Evolutionary conservation across 2,329 filamentous ascomycete genomes (phyloP).

Genomic region (Fusarium ramigenum): DNA sequence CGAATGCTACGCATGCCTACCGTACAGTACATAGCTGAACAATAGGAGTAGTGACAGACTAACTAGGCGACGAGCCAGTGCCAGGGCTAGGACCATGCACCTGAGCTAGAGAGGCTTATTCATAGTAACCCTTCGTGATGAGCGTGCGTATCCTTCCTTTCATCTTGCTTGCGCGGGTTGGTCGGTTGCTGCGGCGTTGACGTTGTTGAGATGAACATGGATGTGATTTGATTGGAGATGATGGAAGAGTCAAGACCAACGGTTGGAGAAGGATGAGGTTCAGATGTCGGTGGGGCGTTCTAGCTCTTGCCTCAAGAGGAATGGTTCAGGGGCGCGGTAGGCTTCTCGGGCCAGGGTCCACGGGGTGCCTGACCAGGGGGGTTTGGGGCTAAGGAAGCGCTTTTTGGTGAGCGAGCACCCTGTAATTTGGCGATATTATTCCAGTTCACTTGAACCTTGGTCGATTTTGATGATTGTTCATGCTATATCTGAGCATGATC

Average conservation of each 20-base stretch:
- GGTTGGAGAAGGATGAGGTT: constrained; percentile 28
- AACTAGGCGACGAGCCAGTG: constrained; percentile 10
- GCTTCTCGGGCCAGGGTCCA: constrained; percentile 1
- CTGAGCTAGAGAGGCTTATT: constrained; percentile 6
- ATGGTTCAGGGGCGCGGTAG: constrained; percentile 35
- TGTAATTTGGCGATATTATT: constrained; percentile 29
- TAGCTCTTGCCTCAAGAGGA: constrained; percentile 20
- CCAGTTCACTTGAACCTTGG: not conserved
- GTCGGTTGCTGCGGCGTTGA: constrained; percentile 28
- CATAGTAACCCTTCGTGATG: not conserved
- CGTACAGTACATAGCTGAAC: not conserved
- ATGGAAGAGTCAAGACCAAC: constrained; percentile 19
- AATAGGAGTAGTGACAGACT: not conserved
- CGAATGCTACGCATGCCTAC: not conserved
- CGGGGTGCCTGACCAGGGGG: constrained; percentile 12
- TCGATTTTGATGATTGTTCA: constrained; percentile 16
- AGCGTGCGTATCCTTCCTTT: constrained; percentile 14
- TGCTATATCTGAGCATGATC: not conserved
- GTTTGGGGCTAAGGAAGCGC: constrained; percentile 16
- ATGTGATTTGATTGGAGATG: constrained; percentile 28
- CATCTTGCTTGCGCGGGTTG: constrained; percentile 12
- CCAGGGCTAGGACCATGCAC: constrained; percentile 1
- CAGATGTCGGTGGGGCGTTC: constrained; percentile 31
- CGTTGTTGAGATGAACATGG: constrained; percentile 20
- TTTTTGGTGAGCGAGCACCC: constrained; percentile 20